phyloP scores from a whole-genome alignment of 257 asterid species.

The Penstemon davidsonii region DNA sequence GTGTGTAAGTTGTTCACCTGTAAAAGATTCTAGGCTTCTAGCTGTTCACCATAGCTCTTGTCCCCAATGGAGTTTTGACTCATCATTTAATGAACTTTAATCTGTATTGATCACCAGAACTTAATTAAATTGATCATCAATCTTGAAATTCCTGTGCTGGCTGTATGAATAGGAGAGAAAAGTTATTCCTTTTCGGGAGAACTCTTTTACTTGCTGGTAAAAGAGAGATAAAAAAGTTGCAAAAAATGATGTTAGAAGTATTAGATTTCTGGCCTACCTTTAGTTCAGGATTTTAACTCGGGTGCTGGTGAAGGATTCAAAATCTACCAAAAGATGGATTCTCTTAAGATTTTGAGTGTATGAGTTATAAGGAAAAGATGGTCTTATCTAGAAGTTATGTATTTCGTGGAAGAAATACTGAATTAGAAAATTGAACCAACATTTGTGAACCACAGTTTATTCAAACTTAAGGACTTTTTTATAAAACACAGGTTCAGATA shows the following conservation, averaged over 20 bases:
- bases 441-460: neutral
- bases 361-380: neutral
- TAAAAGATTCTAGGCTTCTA: neutral
- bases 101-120: too few relatives aligned
- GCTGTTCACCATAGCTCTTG: neutral
- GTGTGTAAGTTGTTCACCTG: conserved; percentile 8
- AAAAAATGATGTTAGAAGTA: too few relatives aligned
- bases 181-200: too few relatives aligned
- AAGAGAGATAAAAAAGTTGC: too few relatives aligned
- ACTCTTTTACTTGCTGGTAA: too few relatives aligned
- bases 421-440: neutral
- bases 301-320: neutral
- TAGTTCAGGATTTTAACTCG: too few relatives aligned
- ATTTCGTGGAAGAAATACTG: neutral
- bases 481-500: neutral
- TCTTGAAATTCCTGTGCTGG: too few relatives aligned
- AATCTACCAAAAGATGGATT: neutral
- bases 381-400: neutral
- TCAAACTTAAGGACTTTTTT: neutral
- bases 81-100: neutral
- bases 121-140: too few relatives aligned
- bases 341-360: neutral
- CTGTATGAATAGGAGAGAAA: too few relatives aligned
- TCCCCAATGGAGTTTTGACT: neutral
- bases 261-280: too few relatives aligned